Base-by-base conservation (phyloP, 768 basidiomycete species). In the Auricularia cornea region DNA sequence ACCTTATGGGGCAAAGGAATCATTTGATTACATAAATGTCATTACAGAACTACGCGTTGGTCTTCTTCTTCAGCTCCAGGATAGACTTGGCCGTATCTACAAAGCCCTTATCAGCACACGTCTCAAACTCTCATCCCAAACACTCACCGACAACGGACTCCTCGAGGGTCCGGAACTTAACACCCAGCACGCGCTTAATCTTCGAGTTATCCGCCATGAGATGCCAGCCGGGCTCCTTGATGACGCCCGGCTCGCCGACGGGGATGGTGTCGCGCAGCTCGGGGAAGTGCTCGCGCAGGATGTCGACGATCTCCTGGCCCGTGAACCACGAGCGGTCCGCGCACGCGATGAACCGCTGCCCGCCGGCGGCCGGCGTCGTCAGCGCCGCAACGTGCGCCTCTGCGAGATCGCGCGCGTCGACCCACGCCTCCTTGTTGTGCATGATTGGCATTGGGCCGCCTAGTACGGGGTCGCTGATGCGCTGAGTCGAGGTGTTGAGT, bases 361-460 rank as follows among this genome's bases (percentile, higher is more conserved):
- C 83, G 2, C 80, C 81, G 0, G 85, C 86, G 2, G 75, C 78
- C 30, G 79, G 75, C 60, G 77, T 80, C 60, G 78, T 77, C 26
- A 90, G 70, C 3, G 84, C 83, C 3, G 74, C 70, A 0, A 78
- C 77, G 68, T 88, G 86, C 0, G 81, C 84, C 18, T 74, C 71
- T 0, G 81, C 84, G 40, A 84, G 69, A 68, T 86, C 84, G 5
- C 84, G 78, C 5, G 85, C 84, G 60, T 86, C 82, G 28, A 82
- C 69, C 76, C 79, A 83, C 18, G 11, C 28, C 16, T 29, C 28
- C 28, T 16, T 57, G 26, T 16, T 30, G 18, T 16, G 54, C 14
- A 26, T 16, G 54, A 57, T 31, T 32, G 26, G 26, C 8, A 26
- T 20, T 3, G 23, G 12, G 23, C 6, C 11, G 5, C 54, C 54